These are phyloP conservation scores for Gossypium longicalyx DNA, from an alignment of 345 rosid species.

Conservation along the genomic window DNA sequence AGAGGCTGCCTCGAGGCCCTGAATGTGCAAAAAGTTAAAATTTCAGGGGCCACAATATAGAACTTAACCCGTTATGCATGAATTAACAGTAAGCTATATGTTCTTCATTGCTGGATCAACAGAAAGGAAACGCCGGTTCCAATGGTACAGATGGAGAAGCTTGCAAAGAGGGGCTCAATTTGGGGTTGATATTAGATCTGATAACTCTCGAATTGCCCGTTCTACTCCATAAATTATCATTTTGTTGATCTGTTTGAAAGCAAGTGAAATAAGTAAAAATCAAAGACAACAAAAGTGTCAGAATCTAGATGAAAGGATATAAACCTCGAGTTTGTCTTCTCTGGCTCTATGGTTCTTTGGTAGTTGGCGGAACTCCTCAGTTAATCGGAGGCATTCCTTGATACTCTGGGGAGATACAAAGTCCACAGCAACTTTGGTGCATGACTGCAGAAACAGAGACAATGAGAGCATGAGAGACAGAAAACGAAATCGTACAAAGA, in stretches of 20 bases:
- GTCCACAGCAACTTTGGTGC: conserved; percentile 88
- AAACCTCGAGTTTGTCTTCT: conserved; percentile 94
- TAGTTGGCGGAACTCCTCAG: conserved; percentile 80
- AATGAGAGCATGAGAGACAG: background rate
- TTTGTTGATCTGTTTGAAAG: conserved; percentile 60
- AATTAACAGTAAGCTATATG: background rate
- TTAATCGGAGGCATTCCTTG: conserved; percentile 64
- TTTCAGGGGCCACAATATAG: background rate
- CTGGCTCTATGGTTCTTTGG: conserved; percentile 71
- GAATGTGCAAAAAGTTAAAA: conserved; percentile 15
- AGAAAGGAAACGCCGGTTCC: background rate
- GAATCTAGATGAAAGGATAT: background rate
- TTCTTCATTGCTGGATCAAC: background rate
- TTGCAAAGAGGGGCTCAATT: background rate
- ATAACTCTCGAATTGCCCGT: conserved; percentile 33
- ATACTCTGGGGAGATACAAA: conserved; percentile 88
- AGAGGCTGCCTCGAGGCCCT: background rate
- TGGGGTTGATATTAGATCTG: conserved; percentile 11
- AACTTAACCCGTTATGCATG: no score
- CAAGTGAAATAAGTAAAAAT: background rate
- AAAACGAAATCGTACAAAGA: background rate
- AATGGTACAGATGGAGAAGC: background rate
- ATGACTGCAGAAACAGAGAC: conserved; percentile 43
- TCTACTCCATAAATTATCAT: conserved; percentile 65
- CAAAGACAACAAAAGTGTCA: background rate